Evolutionary conservation across 495 filamentous ascomycete genomes (phyloP), one percentile per base, ranked within the genome.

Genomic region (Xylaria nigripes): DNA sequence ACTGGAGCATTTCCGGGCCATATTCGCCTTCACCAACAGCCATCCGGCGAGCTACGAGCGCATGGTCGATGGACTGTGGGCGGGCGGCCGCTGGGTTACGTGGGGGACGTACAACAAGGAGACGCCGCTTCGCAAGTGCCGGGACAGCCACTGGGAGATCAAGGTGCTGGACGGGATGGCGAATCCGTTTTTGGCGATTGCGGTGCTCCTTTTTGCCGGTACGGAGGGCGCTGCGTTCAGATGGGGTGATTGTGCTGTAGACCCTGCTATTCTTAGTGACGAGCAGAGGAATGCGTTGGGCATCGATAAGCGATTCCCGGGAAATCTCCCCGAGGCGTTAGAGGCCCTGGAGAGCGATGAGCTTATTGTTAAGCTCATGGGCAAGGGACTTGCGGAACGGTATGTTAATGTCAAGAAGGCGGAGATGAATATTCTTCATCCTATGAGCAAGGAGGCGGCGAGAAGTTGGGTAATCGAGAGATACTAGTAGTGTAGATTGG

Each of bases 61-160:
- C 7, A 70, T 85, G n/a, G 61, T 61, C 2, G 84, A 87, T 57
- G 76, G 84, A 12, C 71, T 75, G 30, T 95, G 90, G 90, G 79
- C 84, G 0, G 86, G 86, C 2, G 86, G 86, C 0, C 76, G 81
- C 5, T 90, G 83, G 79, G 76, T 89, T 0, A 68, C 79, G 0
- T 90, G 87, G 86, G 87, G 87, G 12, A 85, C 81, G 42, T 78
- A 90, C 64, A 90, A 90, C 61, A 79, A 84, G 18, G 87, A 90
- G 68, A 72, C 78, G 6, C 76, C 87, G 5, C 68, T 92, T 23
- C 71, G 87, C 18, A 80, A 79, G 51, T 75, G 87, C 45, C 74
- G 71, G 47, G 72, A 65, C 15, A 76, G 76, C 22, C 82, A 87
- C 60, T 90, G 86, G 79, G 87, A 90, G 65, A 29, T 92, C 8